phyloP scores from a whole-genome alignment of 345 rosid genomes.

The Eutrema japonicum region DNA sequence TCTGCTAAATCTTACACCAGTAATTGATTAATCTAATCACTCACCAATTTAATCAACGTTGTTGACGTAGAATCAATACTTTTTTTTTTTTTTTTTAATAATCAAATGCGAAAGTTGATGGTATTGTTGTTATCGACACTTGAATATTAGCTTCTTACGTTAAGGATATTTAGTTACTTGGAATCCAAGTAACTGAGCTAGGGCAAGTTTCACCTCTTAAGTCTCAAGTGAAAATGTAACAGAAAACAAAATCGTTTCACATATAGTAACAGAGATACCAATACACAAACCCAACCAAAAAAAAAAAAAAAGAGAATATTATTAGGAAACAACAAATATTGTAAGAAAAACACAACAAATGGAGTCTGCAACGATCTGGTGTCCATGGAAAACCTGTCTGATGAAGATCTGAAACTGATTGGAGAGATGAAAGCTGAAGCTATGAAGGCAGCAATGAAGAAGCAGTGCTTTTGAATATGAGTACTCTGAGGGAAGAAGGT shows the following conservation, averaged over 20 bases:
- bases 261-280: not conserved
- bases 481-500: slow-evolving; percentile 80
- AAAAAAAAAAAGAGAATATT: not conserved
- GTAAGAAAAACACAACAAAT: slow-evolving; percentile 5
- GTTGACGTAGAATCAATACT: not conserved
- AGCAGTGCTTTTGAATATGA: slow-evolving; percentile 74
- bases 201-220: too few relatives aligned
- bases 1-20: slow-evolving; percentile 49
- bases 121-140: not conserved
- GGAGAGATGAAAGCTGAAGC: slow-evolving; percentile 85
- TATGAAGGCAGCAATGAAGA: slow-evolving; percentile 65
- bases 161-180: not conserved
- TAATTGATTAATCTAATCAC: slow-evolving; percentile 17
- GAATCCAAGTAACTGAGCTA: not conserved
- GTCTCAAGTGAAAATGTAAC: not conserved
- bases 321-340: not conserved
- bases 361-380: slow-evolving; percentile 86
- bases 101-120: not conserved
- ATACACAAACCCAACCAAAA: slow-evolving; percentile 4
- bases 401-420: slow-evolving; percentile 74
- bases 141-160: not conserved
- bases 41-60: not conserved
- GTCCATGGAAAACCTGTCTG: slow-evolving; percentile 70
- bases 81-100: too few relatives aligned
- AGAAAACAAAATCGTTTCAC: not conserved